Evolutionary conservation across 202 grass and related monocot genomes (phyloP).

Genomic region (Panicum virgatum): DNA sequence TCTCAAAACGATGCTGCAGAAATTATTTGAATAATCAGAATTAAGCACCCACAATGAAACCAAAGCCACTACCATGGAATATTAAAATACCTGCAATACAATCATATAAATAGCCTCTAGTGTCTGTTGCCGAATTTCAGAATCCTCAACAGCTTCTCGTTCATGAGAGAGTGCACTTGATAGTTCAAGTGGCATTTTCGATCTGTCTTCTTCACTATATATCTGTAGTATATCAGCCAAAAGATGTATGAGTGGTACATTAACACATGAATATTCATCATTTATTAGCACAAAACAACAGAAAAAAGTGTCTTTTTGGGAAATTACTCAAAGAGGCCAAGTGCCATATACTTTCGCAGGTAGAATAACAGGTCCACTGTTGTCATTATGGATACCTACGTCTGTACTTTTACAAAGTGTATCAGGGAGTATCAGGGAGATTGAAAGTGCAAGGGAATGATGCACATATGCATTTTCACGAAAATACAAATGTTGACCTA

Average conservation of each 20-base stretch:
- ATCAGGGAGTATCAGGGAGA: not conserved
- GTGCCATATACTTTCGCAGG: not conserved
- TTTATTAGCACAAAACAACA: constrained; percentile 21
- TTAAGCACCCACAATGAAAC: constrained; percentile 9
- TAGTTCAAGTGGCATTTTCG: constrained; percentile 90
- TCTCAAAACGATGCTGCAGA: not conserved
- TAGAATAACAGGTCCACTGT: not conserved
- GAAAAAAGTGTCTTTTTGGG: not conserved
- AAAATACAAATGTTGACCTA: not conserved
- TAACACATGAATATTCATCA: constrained; percentile 23
- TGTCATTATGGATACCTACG: not conserved
- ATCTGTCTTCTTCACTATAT: constrained; percentile 80
- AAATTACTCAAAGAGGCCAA: not conserved
- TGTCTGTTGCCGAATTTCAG: constrained; percentile 82
- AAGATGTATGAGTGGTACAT: not conserved
- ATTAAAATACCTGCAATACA: constrained; percentile 66
- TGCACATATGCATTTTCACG: constrained; percentile 1
- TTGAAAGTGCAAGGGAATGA: not conserved
- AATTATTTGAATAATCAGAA: constrained; percentile 18
- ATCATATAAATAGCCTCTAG: constrained; percentile 97
- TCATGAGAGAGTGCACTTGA: constrained; percentile 84
- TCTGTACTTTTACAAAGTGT: constrained; percentile 1
- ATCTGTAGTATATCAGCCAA: constrained; percentile 52
- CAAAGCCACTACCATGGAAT: constrained; percentile 2
- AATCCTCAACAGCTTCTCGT: constrained; percentile 79